phyloP scores from a whole-genome alignment of 495 filamentous ascomycete genomes.

The Patellaria atrata region DNA sequence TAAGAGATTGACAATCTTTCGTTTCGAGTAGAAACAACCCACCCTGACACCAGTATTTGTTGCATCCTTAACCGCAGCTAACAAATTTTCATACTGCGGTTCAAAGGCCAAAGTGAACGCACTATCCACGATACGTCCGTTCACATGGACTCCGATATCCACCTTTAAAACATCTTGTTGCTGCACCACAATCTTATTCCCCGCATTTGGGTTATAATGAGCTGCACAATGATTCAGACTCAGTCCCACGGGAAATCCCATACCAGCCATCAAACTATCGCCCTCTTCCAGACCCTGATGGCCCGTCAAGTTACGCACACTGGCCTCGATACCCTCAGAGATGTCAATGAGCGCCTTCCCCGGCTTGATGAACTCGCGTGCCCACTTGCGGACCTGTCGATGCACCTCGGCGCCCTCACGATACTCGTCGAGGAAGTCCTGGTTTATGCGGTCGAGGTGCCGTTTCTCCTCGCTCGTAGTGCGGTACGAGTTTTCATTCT shows the following conservation, averaged over 20 bases:
- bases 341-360: slow-evolving; percentile 44
- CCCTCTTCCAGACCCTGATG: slow-evolving; percentile 45
- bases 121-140: slow-evolving; percentile 50
- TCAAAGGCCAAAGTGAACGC: slow-evolving; percentile 52
- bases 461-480: slow-evolving; percentile 46
- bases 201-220: slow-evolving; percentile 50
- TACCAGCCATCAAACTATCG: slow-evolving; percentile 39
- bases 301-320: slow-evolving; percentile 41
- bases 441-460: slow-evolving; percentile 39
- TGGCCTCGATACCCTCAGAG: slow-evolving; percentile 46
- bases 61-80: slow-evolving; percentile 46
- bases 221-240: slow-evolving; percentile 46
- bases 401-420: slow-evolving; percentile 48
- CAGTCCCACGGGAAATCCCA: slow-evolving; percentile 51
- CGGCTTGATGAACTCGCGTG: slow-evolving; percentile 40
- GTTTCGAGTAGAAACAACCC: no score
- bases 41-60: slow-evolving; percentile 48
- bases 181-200: slow-evolving; percentile 42
- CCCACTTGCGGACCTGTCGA: slow-evolving; percentile 45
- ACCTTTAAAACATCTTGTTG: slow-evolving; percentile 50
- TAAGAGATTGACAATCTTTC: no score
- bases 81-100: slow-evolving; percentile 44
- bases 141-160: slow-evolving; percentile 53
- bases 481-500: slow-evolving; percentile 38
- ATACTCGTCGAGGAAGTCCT: slow-evolving; percentile 43